Base-by-base conservation (phyloP, 148 eudicot genomes). In the Rhododendron kiyosumense region DNA sequence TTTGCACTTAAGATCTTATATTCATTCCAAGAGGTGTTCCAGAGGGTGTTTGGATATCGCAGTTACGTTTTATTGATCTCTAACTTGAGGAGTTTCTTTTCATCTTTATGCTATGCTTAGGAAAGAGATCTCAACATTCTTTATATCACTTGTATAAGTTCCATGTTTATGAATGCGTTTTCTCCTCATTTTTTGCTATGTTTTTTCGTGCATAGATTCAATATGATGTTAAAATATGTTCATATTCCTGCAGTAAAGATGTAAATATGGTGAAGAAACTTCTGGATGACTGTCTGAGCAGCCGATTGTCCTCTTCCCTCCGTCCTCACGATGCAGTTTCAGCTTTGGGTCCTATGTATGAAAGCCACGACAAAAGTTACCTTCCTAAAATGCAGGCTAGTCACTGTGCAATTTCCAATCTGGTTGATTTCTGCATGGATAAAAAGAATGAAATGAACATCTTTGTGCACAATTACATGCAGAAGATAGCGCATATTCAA, bases 251-350 rank as follows among this genome's bases (percentile, higher is more conserved):
- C 97, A 95, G 98, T 89, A 94, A 95, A 91, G 98, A 95, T 92
- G 94, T 94, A 79, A 87, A 90, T 49, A 93, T 92, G 1, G 98
- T 94, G 86, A 93, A 92, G 89, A 94, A 93, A 85, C 92, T 92
- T 85, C 96, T 94, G 69, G 96, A 94, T 82, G 96, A 94, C 82
- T 93, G 95, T 89, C 83, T 93, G 81, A 87, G 89, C 43, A 90
- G 91, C 86, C 94, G 90, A 82, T 78, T 92, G 65, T 93, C 98
- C 34, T 86, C 95, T 48, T 95, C 96, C 79, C 92, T 95, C 14
- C 98, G 96, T 84, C 97, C 99, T 81, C 98, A 97, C 84, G 99
- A 97, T 90, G 98, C 98, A 46, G 99, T 95, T 90, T 97, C 98
- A 69, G 99, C 99, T 43, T 86, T 97, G 91, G 99, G 99, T 75